Evolutionary conservation across 2,329 filamentous ascomycete genomes (phyloP).

Genomic region (Fusarium bulbicola): DNA sequence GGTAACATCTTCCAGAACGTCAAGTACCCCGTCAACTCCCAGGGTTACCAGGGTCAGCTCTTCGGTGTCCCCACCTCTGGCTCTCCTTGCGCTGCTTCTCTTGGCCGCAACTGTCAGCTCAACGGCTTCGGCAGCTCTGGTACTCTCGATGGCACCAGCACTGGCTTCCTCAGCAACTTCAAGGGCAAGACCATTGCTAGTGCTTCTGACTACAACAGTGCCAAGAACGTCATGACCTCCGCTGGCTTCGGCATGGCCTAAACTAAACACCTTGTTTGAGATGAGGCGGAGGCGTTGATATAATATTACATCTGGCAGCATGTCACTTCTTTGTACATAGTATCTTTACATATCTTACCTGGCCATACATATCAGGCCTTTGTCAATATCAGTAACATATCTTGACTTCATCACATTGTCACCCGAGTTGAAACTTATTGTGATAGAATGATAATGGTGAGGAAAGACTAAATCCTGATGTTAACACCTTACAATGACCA

Average conservation of each 20-base stretch:
- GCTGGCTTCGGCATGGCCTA: slow-evolving; percentile 59
- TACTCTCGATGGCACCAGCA: slow-evolving; percentile 52
- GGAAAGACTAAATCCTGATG: background rate
- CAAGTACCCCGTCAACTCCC: slow-evolving; percentile 50
- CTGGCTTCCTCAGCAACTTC: slow-evolving; percentile 60
- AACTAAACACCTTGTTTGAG: slow-evolving; percentile 30
- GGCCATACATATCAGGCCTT: background rate
- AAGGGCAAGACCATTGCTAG: slow-evolving; percentile 61
- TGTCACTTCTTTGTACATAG: slow-evolving; percentile 32
- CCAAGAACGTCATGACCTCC: slow-evolving; percentile 49
- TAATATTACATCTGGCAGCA: background rate
- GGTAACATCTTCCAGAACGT: slow-evolving; percentile 68
- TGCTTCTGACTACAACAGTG: slow-evolving; percentile 49
- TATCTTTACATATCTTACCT: slow-evolving; percentile 5
- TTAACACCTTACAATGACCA: slow-evolving; percentile 17
- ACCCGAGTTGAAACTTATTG: background rate
- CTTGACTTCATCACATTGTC: background rate
- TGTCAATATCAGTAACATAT: slow-evolving; percentile 25
- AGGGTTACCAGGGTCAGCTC: slow-evolving; percentile 44
- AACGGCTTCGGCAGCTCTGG: slow-evolving; percentile 59
- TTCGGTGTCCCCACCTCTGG: slow-evolving; percentile 46
- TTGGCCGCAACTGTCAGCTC: slow-evolving; percentile 60
- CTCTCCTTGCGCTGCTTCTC: slow-evolving; percentile 52
- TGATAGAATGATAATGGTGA: background rate
- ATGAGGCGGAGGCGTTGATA: background rate